Evolutionary conservation across 1,284 basidiomycete genomes (phyloP).

Genomic region (Hypsizygus ulmarius): DNA sequence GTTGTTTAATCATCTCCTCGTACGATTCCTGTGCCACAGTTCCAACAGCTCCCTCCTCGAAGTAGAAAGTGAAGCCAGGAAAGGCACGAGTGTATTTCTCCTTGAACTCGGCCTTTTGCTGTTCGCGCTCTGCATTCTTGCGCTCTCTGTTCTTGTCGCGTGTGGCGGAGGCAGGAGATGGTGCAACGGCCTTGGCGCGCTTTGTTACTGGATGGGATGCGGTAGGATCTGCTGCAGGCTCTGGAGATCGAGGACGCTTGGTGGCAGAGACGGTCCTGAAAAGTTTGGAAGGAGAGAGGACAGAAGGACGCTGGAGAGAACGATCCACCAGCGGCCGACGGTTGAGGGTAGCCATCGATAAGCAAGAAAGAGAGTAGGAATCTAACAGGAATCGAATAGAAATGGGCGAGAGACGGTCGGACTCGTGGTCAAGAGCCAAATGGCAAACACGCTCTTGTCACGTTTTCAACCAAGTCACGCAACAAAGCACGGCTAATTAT

Average conservation of each 20-base stretch:
- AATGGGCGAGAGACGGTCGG: not conserved
- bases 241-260: slow-evolving; percentile 69
- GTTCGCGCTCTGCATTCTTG: slow-evolving; percentile 50
- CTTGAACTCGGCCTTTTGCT: slow-evolving; percentile 71
- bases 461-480: slow-evolving; percentile 18
- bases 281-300: slow-evolving; percentile 27
- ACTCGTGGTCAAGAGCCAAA: slow-evolving; percentile 2
- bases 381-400: slow-evolving; percentile 4
- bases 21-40: slow-evolving; percentile 46
- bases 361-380: slow-evolving; percentile 15
- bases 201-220: slow-evolving; percentile 36
- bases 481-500: slow-evolving; percentile 1
- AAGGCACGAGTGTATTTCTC: slow-evolving; percentile 85
- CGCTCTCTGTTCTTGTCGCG: slow-evolving; percentile 26
- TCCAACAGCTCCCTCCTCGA: slow-evolving; percentile 68
- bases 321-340: slow-evolving; percentile 40
- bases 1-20: slow-evolving; percentile 53
- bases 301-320: slow-evolving; percentile 21
- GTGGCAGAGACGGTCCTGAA: slow-evolving; percentile 32
- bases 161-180: slow-evolving; percentile 12
- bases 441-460: slow-evolving; percentile 13
- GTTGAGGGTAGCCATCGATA: slow-evolving; percentile 39
- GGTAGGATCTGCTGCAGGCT: slow-evolving; percentile 38
- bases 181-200: slow-evolving; percentile 26
- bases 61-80: slow-evolving; percentile 82